Evolutionary conservation across 768 basidiomycete genomes (phyloP).

Genomic region (Termitomyces sp.): DNA sequence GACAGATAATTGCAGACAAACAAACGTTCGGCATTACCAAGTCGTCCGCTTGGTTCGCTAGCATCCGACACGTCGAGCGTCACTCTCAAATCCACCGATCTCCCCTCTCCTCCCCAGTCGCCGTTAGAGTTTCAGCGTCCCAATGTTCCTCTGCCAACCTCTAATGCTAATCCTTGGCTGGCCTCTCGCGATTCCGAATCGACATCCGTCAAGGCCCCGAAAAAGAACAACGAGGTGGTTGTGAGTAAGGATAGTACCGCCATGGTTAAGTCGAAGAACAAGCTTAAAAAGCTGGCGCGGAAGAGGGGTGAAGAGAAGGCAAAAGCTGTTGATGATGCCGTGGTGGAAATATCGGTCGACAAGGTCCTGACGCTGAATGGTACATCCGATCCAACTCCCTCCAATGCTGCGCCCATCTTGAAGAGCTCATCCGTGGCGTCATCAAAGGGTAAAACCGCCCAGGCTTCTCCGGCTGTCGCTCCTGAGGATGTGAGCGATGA

Average conservation of each 20-base stretch:
- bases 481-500: conserved; percentile 50
- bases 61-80: conserved; percentile 65
- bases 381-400: conserved; percentile 39
- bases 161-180: conserved; percentile 81
- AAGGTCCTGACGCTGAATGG: conserved; percentile 39
- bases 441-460: conserved; percentile 33
- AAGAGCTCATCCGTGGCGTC: conserved; percentile 18
- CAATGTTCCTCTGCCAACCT: conserved; percentile 15
- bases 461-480: conserved; percentile 23
- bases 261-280: conserved; percentile 67
- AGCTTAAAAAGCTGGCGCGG: conserved; percentile 62
- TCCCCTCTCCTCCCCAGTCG: conserved; percentile 41
- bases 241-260: conserved; percentile 66
- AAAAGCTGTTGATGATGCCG: conserved; percentile 69
- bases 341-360: conserved; percentile 72
- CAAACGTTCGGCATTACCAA: conserved; percentile 6
- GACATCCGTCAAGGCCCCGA: conserved; percentile 42
- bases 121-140: conserved; percentile 16
- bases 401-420: conserved; percentile 25
- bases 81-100: conserved; percentile 61
- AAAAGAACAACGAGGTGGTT: conserved; percentile 72
- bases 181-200: conserved; percentile 29
- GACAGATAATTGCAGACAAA: conserved; percentile 17
- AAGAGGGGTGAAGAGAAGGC: conserved; percentile 59
- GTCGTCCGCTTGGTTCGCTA: conserved; percentile 28